Conservation (phyloP, 78 protist species). For the Cyanophora paradoxa region DNA sequence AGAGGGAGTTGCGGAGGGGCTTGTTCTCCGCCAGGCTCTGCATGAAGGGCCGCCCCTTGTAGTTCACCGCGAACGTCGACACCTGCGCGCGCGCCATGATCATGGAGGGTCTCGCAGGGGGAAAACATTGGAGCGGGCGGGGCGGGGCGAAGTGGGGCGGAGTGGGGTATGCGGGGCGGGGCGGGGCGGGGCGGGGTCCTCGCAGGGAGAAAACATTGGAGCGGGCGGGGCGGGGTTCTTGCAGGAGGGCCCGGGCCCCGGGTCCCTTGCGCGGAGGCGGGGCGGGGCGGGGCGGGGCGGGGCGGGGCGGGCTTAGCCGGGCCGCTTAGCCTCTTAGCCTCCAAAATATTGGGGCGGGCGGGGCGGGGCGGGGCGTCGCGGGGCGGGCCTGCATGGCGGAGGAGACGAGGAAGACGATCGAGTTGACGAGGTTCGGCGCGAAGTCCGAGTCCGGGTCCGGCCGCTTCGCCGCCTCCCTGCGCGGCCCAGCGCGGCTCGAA, state of each 20-base stretch:
- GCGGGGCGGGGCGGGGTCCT: not conserved
- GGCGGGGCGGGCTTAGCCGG: not conserved
- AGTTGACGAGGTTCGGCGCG: conserved; percentile 68
- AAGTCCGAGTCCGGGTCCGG: conserved; percentile 65
- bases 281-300: not conserved
- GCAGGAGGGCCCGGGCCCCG: too few species aligned
- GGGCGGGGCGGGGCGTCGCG: not conserved
- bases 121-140: not conserved
- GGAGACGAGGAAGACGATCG: conserved; percentile 59
- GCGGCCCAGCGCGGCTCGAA: not conserved
- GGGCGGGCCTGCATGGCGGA: not conserved
- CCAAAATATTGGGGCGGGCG: too few species aligned
- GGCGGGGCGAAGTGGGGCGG: not conserved
- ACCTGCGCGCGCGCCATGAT: conserved; percentile 41
- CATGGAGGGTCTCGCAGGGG: conserved; percentile 7
- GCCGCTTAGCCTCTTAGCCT: too few species aligned
- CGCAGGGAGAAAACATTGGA: not conserved
- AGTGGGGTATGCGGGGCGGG: not conserved
- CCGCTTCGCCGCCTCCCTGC: not conserved
- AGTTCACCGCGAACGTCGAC: conserved; percentile 82
- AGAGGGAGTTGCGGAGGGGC: conserved; percentile 3
- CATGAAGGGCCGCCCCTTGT: conserved; percentile 60
- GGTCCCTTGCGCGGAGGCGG: too few species aligned
- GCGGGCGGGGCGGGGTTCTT: not conserved
- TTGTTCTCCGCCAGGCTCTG: conserved; percentile 2